Conservation (phyloP, 768 basidiomycete genomes). For the Naganishia friedmannii region DNA sequence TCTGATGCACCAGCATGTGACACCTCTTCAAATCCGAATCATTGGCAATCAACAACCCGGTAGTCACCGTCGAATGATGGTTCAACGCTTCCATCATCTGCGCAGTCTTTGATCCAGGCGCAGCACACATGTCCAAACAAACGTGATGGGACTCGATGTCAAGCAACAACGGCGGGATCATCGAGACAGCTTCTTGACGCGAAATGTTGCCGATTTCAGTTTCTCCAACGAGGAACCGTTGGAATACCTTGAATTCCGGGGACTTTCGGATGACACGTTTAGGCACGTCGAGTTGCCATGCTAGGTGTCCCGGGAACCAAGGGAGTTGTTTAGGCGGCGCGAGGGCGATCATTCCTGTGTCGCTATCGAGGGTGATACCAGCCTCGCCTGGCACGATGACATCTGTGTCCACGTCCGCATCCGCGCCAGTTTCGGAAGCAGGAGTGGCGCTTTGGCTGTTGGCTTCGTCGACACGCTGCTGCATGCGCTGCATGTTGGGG, state of each 20-base stretch:
- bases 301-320: slow-evolving; percentile 94
- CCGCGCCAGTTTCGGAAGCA: neutral
- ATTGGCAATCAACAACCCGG: slow-evolving; percentile 88
- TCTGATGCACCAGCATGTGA: slow-evolving; percentile 94
- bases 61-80: slow-evolving; percentile 66
- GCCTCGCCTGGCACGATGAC: neutral
- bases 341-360: slow-evolving; percentile 58
- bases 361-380: slow-evolving; percentile 9
- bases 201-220: slow-evolving; percentile 86
- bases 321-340: slow-evolving; percentile 77
- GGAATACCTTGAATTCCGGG: slow-evolving; percentile 88
- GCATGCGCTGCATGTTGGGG: slow-evolving; percentile 22
- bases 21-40: slow-evolving; percentile 92
- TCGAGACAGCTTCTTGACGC: slow-evolving; percentile 94
- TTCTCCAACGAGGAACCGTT: slow-evolving; percentile 93
- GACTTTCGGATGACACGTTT: slow-evolving; percentile 83
- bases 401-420: neutral
- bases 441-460: neutral
- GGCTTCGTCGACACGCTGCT: slow-evolving; percentile 54
- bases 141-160: slow-evolving; percentile 90
- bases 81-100: slow-evolving; percentile 95
- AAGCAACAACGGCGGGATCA: slow-evolving; percentile 95
- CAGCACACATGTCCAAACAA: slow-evolving; percentile 92
- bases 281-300: slow-evolving; percentile 91
- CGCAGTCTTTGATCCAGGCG: slow-evolving; percentile 97